phyloP scores from a whole-genome alignment of 257 asterid species.

The Osmanthus fragrans region DNA sequence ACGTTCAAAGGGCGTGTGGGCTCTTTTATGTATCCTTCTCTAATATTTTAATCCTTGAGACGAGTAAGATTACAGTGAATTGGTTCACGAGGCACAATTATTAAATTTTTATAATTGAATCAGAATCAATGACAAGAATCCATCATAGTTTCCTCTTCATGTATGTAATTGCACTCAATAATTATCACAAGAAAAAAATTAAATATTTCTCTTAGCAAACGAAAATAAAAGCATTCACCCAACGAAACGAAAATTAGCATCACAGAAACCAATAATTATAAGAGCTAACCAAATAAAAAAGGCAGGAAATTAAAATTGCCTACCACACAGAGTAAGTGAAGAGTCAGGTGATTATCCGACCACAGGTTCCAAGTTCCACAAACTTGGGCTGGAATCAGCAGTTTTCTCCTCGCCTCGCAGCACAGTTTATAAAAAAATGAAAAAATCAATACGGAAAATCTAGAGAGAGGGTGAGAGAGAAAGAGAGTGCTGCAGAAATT shows the following conservation, averaged over 20 bases:
- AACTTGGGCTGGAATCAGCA: background rate
- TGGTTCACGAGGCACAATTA: background rate
- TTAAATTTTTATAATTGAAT: background rate
- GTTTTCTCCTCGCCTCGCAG: background rate
- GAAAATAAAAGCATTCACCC: background rate
- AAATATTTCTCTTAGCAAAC: background rate
- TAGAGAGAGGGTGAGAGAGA: conserved; percentile 18
- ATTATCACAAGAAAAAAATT: background rate
- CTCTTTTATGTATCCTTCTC: too few species aligned
- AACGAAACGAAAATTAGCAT: background rate
- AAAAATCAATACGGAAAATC: background rate
- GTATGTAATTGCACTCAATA: background rate
- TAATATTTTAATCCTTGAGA: too few species aligned
- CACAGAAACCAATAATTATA: background rate
- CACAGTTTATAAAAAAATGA: background rate
- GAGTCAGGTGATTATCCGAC: background rate
- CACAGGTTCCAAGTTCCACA: background rate
- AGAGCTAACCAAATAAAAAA: background rate
- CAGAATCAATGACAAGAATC: background rate
- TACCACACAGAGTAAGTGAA: background rate
- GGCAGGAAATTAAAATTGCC: background rate
- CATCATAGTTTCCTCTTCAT: background rate
- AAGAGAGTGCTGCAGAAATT: background rate
- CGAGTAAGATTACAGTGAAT: too few species aligned
- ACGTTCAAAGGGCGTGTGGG: too few species aligned